Evolutionary conservation across 1,139 yeast genomes (phyloP).

Genomic region (Saccharomycopsis phalli): DNA sequence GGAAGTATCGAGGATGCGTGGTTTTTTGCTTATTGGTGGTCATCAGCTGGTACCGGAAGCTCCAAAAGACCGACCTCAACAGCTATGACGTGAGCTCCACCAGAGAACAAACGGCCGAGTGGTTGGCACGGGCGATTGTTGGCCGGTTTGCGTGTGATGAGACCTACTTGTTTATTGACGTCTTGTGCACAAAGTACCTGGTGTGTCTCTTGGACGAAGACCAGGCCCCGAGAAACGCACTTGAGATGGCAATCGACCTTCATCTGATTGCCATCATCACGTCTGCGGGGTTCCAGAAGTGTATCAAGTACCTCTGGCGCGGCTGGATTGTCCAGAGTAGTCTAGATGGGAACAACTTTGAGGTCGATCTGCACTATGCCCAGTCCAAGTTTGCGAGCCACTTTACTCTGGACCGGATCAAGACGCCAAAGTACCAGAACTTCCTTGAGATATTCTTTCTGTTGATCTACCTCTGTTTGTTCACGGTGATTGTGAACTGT

Average conservation of each 20-base stretch:
- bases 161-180: conserved; percentile 60
- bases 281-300: conserved; percentile 74
- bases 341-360: conserved; percentile 63
- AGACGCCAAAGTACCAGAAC: conserved; percentile 78
- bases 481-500: conserved; percentile 54
- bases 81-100: conserved; percentile 55
- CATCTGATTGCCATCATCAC: conserved; percentile 75
- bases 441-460: conserved; percentile 60
- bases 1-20: conserved; percentile 57
- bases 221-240: conserved; percentile 54
- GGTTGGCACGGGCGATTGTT: conserved; percentile 58
- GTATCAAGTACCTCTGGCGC: conserved; percentile 85
- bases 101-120: conserved; percentile 63
- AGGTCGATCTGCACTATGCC: conserved; percentile 50
- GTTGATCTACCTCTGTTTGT: conserved; percentile 52
- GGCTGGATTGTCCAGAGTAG: conserved; percentile 83
- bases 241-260: conserved; percentile 80
- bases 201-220: conserved; percentile 58
- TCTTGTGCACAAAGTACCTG: conserved; percentile 69
- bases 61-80: conserved; percentile 51
- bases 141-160: conserved; percentile 48
- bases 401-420: conserved; percentile 73
- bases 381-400: conserved; percentile 50
- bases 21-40: conserved; percentile 66
- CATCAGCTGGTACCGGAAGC: conserved; percentile 68